These are phyloP conservation scores for Chlorella vulgaris DNA, from an alignment of 139 green algal species.

Conservation along the genomic window DNA sequence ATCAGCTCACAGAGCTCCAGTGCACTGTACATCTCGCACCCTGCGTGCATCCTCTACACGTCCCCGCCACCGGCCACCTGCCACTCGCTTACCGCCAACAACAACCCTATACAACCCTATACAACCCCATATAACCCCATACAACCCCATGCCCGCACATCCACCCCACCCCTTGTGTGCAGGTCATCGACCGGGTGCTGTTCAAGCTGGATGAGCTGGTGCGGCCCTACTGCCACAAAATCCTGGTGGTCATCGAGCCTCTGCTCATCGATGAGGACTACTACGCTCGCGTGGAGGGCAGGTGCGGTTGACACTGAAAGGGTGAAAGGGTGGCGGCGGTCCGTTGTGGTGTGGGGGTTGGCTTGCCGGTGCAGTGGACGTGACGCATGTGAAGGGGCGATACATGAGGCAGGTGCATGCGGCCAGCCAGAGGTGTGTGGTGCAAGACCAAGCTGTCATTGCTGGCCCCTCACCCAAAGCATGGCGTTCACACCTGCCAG, in stretches of 20 bases:
- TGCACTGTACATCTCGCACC: too few relatives aligned
- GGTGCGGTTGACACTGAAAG: conserved; percentile 30
- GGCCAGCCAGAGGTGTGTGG: too few relatives aligned
- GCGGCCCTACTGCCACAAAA: conserved; percentile 98
- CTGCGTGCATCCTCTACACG: too few relatives aligned
- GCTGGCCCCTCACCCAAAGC: too few relatives aligned
- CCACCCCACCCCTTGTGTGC: conserved; percentile 20
- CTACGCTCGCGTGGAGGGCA: conserved; percentile 96
- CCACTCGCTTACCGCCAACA: too few relatives aligned
- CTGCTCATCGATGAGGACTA: conserved; percentile 99
- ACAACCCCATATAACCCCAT: too few relatives aligned
- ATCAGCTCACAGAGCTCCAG: too few relatives aligned
- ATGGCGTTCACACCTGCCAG: too few relatives aligned
- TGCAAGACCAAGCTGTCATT: too few relatives aligned
- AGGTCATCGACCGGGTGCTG: conserved; percentile 93
- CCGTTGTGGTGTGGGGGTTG: background rate
- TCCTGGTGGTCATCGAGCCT: conserved; percentile 99
- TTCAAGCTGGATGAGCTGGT: conserved; percentile 99
- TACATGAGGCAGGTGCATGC: background rate
- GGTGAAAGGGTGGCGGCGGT: background rate
- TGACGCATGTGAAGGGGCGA: background rate
- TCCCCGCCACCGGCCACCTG: too few relatives aligned
- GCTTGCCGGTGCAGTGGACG: background rate
- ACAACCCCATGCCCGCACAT: too few relatives aligned
- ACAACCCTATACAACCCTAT: too few relatives aligned